phyloP scores from a whole-genome alignment of 2,329 filamentous ascomycete species.

The Hysterium pulicare region DNA sequence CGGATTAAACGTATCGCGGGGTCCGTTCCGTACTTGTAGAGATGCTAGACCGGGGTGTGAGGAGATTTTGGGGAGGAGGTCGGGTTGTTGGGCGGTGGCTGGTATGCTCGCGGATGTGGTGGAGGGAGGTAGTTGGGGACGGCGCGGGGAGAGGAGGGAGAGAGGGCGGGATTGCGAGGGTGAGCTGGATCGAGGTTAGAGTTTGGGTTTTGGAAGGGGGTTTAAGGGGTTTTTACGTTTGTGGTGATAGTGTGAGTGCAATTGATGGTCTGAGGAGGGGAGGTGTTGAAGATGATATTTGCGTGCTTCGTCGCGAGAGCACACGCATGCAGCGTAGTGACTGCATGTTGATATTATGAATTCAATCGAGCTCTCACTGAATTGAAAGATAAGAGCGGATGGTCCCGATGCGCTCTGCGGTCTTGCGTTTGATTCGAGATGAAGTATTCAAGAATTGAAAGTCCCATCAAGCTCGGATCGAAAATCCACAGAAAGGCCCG shows the following conservation, averaged over 20 bases:
- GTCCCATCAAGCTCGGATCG: too few relatives aligned
- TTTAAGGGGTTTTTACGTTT: slow-evolving; percentile 16
- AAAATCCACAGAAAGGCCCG: too few relatives aligned
- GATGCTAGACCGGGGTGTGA: slow-evolving; percentile 34
- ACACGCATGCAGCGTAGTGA: slow-evolving; percentile 28
- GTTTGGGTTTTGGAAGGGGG: slow-evolving; percentile 3
- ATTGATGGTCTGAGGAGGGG: slow-evolving; percentile 21
- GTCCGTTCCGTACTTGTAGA: slow-evolving; percentile 45
- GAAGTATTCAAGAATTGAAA: too few relatives aligned
- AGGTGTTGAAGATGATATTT: slow-evolving; percentile 8
- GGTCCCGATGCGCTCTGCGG: too few relatives aligned
- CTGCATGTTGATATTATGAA: slow-evolving; percentile 36
- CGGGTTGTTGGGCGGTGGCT: slow-evolving; percentile 20
- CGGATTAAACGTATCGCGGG: slow-evolving; percentile 57
- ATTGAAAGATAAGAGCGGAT: too few relatives aligned
- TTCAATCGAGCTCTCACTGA: not conserved
- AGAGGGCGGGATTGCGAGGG: slow-evolving; percentile 13
- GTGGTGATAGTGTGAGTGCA: too few relatives aligned
- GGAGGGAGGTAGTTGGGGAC: slow-evolving; percentile 14
- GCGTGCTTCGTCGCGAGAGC: slow-evolving; percentile 18
- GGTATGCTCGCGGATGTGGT: slow-evolving; percentile 11
- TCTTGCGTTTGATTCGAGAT: too few relatives aligned
- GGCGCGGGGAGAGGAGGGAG: slow-evolving; percentile 12
- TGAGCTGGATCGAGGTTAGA: slow-evolving; percentile 13
- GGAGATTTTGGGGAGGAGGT: slow-evolving; percentile 34